Conservation (phyloP, 1,139 yeast species). For the Meyerozyma guilliermondii region DNA sequence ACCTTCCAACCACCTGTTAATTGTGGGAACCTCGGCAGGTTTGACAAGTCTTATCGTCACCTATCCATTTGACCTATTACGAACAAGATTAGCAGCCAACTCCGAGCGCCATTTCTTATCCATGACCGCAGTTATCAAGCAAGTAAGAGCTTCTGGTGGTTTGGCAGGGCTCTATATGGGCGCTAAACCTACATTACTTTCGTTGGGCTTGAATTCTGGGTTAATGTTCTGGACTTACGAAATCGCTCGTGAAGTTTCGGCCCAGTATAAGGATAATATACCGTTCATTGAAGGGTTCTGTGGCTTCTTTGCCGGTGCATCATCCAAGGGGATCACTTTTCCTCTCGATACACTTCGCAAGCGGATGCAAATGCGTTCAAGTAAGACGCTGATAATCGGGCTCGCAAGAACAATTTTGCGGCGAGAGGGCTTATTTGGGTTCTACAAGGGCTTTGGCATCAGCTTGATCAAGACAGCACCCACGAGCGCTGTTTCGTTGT, state of each 20-base stretch:
- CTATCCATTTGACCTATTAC: constrained; percentile 81
- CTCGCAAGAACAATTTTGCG: constrained; percentile 35
- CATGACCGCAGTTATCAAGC: constrained; percentile 34
- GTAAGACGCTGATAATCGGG: constrained; percentile 9
- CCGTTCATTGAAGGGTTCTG: constrained; percentile 59
- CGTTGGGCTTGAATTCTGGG: constrained; percentile 65
- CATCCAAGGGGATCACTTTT: constrained; percentile 69
- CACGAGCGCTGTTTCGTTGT: constrained; percentile 72
- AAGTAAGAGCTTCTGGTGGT: constrained; percentile 48
- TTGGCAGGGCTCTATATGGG: constrained; percentile 59
- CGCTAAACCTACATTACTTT: constrained; percentile 53
- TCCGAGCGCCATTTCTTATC: constrained; percentile 38
- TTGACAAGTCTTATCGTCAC: constrained; percentile 64
- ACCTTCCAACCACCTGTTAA: constrained; percentile 43
- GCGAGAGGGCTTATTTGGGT: constrained; percentile 58
- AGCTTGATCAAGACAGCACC: constrained; percentile 78
- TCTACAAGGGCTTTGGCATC: constrained; percentile 69
- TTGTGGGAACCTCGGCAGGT: constrained; percentile 80
- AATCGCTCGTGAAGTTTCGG: constrained; percentile 28
- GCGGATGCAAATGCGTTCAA: constrained; percentile 48
- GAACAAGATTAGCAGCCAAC: constrained; percentile 78
- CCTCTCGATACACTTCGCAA: constrained; percentile 85
- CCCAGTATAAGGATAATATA: constrained; percentile 17
- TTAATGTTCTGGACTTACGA: constrained; percentile 68
- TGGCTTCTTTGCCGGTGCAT: constrained; percentile 73